Evolutionary conservation across 1,284 basidiomycete species (phyloP), one percentile per base, ranked within the genome.

Genomic region (Termitomyces sp.): DNA sequence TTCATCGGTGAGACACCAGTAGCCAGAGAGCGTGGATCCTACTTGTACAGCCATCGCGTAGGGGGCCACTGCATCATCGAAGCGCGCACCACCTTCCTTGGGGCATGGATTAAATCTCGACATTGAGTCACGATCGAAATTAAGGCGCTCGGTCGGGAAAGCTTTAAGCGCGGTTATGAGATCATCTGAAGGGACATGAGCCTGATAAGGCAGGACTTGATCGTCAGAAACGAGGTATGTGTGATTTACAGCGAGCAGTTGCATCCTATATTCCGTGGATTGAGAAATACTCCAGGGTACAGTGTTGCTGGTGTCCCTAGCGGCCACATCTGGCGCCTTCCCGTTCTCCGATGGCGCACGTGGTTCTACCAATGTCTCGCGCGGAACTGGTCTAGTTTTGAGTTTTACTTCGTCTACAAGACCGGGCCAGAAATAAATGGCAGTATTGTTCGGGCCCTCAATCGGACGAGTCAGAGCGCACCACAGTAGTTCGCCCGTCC

Each of bases 401-500:
- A 86, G 67, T 46, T 74, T 76, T 7, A 74, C 66, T 55, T 87
- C 80, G 17, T 85, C 77, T 9, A 91, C 77, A 17, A 90, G 63
- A 1, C 78, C 86, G 1, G 89, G 89, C 89, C 89, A 92, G 59
- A 83, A 84, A 24, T 68, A 62, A 59, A 92, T 86, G 17, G 63
- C 62, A 46, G 77, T 72, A 33, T 68, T 70, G 1, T 69, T 67
- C 3, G 71, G 64, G 0, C 70, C 71, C 12, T 64, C 58, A 50
- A 90, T 84, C 0, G 84, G 76, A 3, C 70, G 64, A 38, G 76
- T 67, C 31, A 92, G 68, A 15, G 76, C 73, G 55, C 82, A 86
- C 89, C 90, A 92, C 5, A 92, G 74, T 21, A 91, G 62, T 67
- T 92, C 90, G 19, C 82, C 83, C 31, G 80, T 76, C 55, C 89